Conservation (phyloP, 805 yeast species). For the Brettanomyces bruxellensis region DNA sequence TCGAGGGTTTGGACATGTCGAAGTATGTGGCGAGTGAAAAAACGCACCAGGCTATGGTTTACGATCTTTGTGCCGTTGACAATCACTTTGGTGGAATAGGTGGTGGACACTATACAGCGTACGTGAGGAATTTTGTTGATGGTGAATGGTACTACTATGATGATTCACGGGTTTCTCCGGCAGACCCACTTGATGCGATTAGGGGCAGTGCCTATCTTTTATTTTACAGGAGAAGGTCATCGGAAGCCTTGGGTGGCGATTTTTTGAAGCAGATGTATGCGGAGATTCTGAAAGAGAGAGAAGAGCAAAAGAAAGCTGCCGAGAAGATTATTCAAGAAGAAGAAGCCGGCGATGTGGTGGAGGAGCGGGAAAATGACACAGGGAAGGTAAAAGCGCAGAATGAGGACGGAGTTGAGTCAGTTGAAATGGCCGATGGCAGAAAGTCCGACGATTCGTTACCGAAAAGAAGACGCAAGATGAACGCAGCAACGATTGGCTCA, state of each 20-base stretch:
- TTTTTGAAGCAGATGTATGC: constrained; percentile 31
- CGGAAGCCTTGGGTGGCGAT: constrained; percentile 38
- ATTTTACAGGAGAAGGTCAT: constrained; percentile 59
- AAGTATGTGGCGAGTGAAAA: constrained; percentile 39
- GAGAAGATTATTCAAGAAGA: constrained; percentile 2
- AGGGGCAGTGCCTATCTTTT: constrained; percentile 80
- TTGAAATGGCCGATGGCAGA: neutral
- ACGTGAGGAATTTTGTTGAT: constrained; percentile 70
- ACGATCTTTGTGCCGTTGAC: constrained; percentile 88
- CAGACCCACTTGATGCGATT: constrained; percentile 51
- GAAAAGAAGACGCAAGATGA: constrained; percentile 1
- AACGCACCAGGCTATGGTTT: constrained; percentile 33
- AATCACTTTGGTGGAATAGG: constrained; percentile 95
- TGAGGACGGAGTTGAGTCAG: neutral
- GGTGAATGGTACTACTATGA: constrained; percentile 83
- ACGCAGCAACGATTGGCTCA: neutral
- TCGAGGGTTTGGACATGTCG: constrained; percentile 67
- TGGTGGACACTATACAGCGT: constrained; percentile 95
- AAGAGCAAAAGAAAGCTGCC: constrained; percentile 2
- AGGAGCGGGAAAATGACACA: neutral
- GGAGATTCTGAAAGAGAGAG: constrained; percentile 24
- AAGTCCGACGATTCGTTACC: neutral
- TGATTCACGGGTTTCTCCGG: constrained; percentile 64
- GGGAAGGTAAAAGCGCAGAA: neutral
- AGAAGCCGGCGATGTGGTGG: neutral